Conservation (phyloP, 495 filamentous ascomycete genomes). For the Gamarada debralockiae region DNA sequence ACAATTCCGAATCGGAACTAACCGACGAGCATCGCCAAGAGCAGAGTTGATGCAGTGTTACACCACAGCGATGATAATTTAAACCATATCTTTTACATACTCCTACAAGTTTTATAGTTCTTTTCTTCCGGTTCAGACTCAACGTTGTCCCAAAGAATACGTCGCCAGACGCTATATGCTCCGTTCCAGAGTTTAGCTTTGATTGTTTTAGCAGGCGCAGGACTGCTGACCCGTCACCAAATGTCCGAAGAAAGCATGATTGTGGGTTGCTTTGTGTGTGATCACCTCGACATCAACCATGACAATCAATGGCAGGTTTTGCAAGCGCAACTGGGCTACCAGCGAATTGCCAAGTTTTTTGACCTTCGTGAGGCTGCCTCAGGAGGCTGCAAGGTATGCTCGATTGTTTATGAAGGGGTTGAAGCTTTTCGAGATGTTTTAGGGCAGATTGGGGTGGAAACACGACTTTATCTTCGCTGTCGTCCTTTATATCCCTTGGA, state of each 20-base stretch:
- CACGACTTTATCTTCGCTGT: neutral
- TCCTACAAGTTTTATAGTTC: neutral
- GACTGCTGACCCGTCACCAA: neutral
- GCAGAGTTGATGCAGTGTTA: no score
- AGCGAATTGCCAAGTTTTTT: conserved; percentile 1
- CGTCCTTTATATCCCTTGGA: conserved; percentile 4
- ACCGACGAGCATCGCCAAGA: no score
- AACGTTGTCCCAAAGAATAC: neutral
- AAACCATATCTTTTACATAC: no score
- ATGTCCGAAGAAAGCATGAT: conserved; percentile 7
- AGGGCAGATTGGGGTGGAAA: neutral
- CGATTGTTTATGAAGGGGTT: conserved; percentile 4
- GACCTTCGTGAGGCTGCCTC: conserved; percentile 6
- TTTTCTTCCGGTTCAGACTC: neutral
- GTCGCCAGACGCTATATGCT: no score
- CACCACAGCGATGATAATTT: no score
- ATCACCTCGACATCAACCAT: conserved; percentile 6
- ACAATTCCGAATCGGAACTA: no score
- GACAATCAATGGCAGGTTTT: neutral
- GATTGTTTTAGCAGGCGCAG: neutral
- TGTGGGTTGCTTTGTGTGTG: conserved; percentile 2
- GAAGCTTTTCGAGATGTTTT: conserved; percentile 3
- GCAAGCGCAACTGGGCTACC: conserved; percentile 1
- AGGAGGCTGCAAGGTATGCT: conserved; percentile 8
- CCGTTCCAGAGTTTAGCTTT: neutral